Evolutionary conservation across 2,329 filamentous ascomycete species (phyloP), one percentile per base, ranked within the genome.

Genomic region (Chlorencoelia australis): DNA sequence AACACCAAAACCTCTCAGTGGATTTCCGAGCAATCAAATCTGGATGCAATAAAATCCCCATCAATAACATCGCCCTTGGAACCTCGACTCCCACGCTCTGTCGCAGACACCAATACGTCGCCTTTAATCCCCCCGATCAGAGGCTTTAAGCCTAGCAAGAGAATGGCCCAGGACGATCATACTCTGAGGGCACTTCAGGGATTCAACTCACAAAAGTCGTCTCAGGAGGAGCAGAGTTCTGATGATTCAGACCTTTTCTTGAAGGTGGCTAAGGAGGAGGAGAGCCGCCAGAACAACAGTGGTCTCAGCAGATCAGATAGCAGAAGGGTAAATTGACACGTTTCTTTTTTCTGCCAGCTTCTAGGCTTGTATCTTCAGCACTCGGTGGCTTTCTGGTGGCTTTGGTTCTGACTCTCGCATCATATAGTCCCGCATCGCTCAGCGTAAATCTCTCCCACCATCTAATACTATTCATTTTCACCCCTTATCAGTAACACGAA

Each of bases 221-320:
- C 43, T 13, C 43, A 39, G 19, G 52, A 55, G 21, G 49, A 53
- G 19, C 44, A 47, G n/a, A 45, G 44, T 22, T 55, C 50, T 32
- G 54, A 57, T 39, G 53, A 55, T 15, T 51, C 49, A 21, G 54
- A 57, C 44, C 37, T 57, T 8, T 57, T 55, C 24, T 41, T 57
- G 3, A 46, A 48, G 27, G 51, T 52, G 17, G 54, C 54, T n/a
- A 41, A 46, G 24, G 52, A 54, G 35, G 54, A 57, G 39, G 51
- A 55, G 21, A 29, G 42, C 45, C 37, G 30, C 37, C 13, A 43
- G 45, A 41, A 39, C 40, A 44, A 31, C 35, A 38, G 21, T 34
- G 22, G 25, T 41, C 41, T 31, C 8, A 45, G 36, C 16, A 43
- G 45, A 18, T 38, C 43, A 26, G 42, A 47, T 28, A 48, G 41